Conservation (phyloP, 805 yeast genomes). For the Lipomyces oligophaga region DNA sequence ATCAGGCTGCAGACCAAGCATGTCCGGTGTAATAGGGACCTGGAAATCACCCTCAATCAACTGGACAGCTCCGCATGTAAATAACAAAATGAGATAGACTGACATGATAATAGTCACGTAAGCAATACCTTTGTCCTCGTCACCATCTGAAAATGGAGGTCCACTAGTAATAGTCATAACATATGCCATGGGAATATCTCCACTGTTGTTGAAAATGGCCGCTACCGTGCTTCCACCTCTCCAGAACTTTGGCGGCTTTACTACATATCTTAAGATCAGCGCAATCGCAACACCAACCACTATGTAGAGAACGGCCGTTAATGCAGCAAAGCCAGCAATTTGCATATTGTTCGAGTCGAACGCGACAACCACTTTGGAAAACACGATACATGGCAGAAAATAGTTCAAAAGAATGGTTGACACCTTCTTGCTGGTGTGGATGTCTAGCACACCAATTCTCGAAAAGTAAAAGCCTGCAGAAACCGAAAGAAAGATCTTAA, state of each 20-base stretch:
- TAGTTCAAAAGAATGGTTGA: slow-evolving; percentile 66
- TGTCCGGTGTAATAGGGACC: slow-evolving; percentile 3
- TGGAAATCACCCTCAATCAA: slow-evolving; percentile 69
- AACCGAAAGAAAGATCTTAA: slow-evolving; percentile 72
- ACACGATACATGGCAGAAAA: slow-evolving; percentile 70
- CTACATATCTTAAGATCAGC: slow-evolving; percentile 42
- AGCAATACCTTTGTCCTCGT: slow-evolving; percentile 75
- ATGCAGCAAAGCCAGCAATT: slow-evolving; percentile 60
- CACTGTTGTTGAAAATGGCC: slow-evolving; percentile 71
- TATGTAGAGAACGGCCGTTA: slow-evolving; percentile 47
- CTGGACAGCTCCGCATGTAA: slow-evolving; percentile 71
- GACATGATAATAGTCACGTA: slow-evolving; percentile 75
- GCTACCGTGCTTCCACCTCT: slow-evolving; percentile 69
- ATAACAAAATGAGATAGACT: slow-evolving; percentile 61
- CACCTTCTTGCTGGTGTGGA: slow-evolving; percentile 51
- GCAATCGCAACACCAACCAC: slow-evolving; percentile 46
- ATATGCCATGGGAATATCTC: slow-evolving; percentile 84
- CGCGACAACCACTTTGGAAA: slow-evolving; percentile 64
- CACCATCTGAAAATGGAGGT: slow-evolving; percentile 49
- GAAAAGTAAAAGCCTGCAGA: slow-evolving; percentile 65
- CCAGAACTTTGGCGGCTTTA: slow-evolving; percentile 70
- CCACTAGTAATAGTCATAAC: slow-evolving; percentile 60
- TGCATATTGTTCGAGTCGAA: slow-evolving; percentile 66
- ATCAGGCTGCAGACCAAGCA: slow-evolving; percentile 20
- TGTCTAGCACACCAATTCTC: slow-evolving; percentile 37